A percentile compares a stretch with the other conserved stretches of the same genome.
Evolutionary conservation across 164 flowering plant species (phyloP).

Genomic region (Umbellularia californica): DNA sequence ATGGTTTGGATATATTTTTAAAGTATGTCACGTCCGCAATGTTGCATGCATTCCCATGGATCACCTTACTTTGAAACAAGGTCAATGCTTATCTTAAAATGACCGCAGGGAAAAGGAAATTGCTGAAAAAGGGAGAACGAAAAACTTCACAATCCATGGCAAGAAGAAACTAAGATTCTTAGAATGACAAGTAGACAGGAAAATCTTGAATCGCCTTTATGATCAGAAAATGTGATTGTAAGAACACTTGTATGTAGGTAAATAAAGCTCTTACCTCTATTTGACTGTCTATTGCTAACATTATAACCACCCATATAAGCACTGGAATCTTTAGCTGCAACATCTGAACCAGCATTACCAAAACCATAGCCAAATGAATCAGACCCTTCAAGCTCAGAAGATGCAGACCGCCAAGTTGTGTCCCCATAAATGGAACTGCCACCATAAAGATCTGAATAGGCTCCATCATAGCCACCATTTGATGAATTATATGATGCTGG

Average conservation of each 20-base stretch:
- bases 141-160: no score
- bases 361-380: constrained; percentile 60
- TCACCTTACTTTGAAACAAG: no score
- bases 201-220: neutral
- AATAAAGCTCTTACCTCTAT: constrained; percentile 47
- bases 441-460: constrained; percentile 47
- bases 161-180: no score
- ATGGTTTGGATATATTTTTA: no score
- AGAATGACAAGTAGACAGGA: neutral
- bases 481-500: constrained; percentile 31
- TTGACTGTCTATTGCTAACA: constrained; percentile 56
- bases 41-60: no score
- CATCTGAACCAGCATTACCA: constrained; percentile 45
- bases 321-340: constrained; percentile 41
- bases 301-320: constrained; percentile 47
- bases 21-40: no score
- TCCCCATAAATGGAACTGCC: constrained; percentile 60
- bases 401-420: constrained; percentile 60
- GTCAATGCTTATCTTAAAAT: no score
- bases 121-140: no score
- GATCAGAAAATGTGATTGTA: neutral
- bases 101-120: no score
- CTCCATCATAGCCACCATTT: constrained; percentile 51
- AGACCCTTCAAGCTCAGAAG: constrained; percentile 50
- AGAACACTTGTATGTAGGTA: neutral